Evolutionary conservation across 306 rosid species (phyloP), one percentile per base, ranked within the genome.

Genomic region (Gastrolobium bilobum): DNA sequence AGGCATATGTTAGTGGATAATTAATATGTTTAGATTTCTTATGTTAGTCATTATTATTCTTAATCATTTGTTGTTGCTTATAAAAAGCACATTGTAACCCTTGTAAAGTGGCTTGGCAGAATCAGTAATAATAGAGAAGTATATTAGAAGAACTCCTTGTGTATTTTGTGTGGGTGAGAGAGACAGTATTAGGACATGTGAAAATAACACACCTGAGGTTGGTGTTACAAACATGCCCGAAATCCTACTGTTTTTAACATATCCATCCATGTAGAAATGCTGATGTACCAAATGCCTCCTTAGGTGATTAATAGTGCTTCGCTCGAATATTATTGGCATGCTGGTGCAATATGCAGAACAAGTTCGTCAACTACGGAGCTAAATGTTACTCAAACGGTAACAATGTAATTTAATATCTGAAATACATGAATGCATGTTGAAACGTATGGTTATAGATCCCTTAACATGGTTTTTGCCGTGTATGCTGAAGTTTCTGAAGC

Each of bases 241-340:
- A 48, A n/a, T 48, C 2, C 4, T 71, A 3, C 40, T 29, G 13
- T 35, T 42, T 11, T 15, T 13, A 6, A 15, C 40, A 39, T 10
- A 57, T 56, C 34, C 26, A 20, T 20, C 26, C 7, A 29, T 71
- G 26, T 71, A 26, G 26, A 65, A 52, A 52, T 53, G 37, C 52
- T 20, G 76, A 72, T 56, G 43, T 42, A 42, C 48, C 67, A 40
- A 13, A 42, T 57, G 43, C 78, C 7, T 38, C 7, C 51, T 2
- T 30, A 38, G 52, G 39, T 11, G 48, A 38, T 39, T 10, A 26
- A 13, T 30, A 20, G 15, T 54, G 40, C 51, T 10, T 54, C 53
- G 77, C 62, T 15, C 37, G 63, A 35, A 35, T 13, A 34, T 59
- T 11, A 33, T 6, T 37, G 1, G 10, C 30, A 3, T 70, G 51